phyloP scores from a whole-genome alignment of 2,329 filamentous ascomycete genomes.

The Xylaria sp. region DNA sequence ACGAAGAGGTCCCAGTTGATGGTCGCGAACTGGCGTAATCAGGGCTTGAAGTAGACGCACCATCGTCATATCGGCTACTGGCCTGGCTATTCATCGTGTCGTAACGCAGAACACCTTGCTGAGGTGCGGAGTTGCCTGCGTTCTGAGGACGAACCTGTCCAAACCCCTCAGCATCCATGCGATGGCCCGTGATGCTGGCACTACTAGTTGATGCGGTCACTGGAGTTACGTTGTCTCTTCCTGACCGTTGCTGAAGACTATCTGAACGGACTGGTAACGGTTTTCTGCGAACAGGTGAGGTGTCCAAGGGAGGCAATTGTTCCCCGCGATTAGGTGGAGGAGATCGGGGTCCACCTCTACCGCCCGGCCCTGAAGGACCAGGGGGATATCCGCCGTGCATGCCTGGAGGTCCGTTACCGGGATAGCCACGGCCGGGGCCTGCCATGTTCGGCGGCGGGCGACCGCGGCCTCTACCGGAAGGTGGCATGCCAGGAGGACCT shows the following conservation, averaged over 20 bases:
- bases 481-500: constrained; percentile 41
- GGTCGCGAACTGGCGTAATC: constrained; percentile 80
- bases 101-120: constrained; percentile 47
- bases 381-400: constrained; percentile 45
- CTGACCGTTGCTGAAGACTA: constrained; percentile 52
- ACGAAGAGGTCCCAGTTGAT: constrained; percentile 62
- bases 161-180: constrained; percentile 62
- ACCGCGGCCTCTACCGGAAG: constrained; percentile 45
- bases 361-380: constrained; percentile 42
- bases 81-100: constrained; percentile 51
- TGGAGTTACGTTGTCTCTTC: constrained; percentile 54
- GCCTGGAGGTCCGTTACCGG: constrained; percentile 45
- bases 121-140: constrained; percentile 44
- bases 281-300: constrained; percentile 61
- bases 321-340: constrained; percentile 40
- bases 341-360: constrained; percentile 40
- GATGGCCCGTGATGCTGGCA: constrained; percentile 54
- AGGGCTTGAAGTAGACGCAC: constrained; percentile 73
- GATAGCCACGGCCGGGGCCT: constrained; percentile 45
- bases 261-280: constrained; percentile 59
- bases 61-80: constrained; percentile 68
- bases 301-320: constrained; percentile 50
- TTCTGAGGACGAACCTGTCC: constrained; percentile 56
- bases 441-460: constrained; percentile 45
- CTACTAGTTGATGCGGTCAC: constrained; percentile 53